Evolutionary conservation across 768 basidiomycete species (phyloP), one percentile per base, ranked within the genome.

Genomic region (Kwoniella heveanensis): DNA sequence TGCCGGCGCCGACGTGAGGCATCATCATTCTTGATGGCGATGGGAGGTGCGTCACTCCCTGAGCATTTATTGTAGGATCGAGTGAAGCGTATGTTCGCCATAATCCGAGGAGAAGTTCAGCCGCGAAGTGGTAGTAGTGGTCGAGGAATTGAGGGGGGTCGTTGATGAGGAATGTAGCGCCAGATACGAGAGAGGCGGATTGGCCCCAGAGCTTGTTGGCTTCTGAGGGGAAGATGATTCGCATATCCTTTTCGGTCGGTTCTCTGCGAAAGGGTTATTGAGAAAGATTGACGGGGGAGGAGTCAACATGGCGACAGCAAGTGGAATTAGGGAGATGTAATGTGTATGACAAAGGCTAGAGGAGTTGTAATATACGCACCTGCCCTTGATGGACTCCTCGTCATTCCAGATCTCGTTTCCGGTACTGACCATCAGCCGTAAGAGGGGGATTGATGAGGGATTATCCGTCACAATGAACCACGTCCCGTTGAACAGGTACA

Each of bases 71-170:
- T 22, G 79, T 80, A 1, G 85, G 85, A 76, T 93, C 91, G 12
- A 95, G 82, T 1, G 90, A 87, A 32, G 91, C 85, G 78, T 94
- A 95, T 0, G 92, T 87, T 8, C 91, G 85, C 93, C 93, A 95
- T 70, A 94, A 86, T 44, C 93, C 93, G 67, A 91, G 91, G 82
- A 90, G 88, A 21, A 93, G 85, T 75, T 97, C 93, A 3, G 93
- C 92, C 30, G 89, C 86, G 86, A 90, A 93, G 66, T 97, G 92
- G 77, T 92, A 95, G 77, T 94, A 95, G 79, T 95, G 92, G 0
- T 89, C 90, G 60, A 95, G 85, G 80, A 78, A 96, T 83, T 96
- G 92, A 19, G 86, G 85, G 4, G 89, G 87, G 65, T 95, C 93
- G 72, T 93, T 93, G 26, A 88, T 83, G 10, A 92, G 83, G 82